These are phyloP conservation scores for Coccomyxa subellipsoidea DNA, from an alignment of 163 green algal genomes.

Conservation along the genomic window DNA sequence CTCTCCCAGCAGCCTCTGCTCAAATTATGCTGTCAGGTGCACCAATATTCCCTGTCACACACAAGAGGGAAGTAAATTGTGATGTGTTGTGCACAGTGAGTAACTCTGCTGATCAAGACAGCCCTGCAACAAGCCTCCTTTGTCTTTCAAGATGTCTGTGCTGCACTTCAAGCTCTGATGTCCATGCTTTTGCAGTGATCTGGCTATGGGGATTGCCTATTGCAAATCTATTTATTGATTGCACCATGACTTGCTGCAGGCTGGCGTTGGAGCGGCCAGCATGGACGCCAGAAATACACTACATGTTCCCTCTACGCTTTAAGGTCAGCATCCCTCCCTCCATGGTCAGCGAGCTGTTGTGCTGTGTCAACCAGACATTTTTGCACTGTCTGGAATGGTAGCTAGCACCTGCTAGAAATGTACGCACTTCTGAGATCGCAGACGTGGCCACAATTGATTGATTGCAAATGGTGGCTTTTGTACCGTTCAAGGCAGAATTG, in stretches of 20 bases:
- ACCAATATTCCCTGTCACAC: background rate
- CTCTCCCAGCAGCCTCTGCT: constrained; percentile 11
- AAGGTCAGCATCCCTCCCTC: background rate
- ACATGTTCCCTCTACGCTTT: constrained; percentile 15
- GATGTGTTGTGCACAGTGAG: no score
- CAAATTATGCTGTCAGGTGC: constrained; percentile 6
- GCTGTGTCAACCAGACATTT: background rate
- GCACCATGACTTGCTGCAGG: no score
- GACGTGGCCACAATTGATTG: no score
- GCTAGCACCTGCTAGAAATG: background rate
- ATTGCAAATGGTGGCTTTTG: no score
- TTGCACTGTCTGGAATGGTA: background rate
- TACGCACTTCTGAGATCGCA: no score
- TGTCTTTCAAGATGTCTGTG: background rate
- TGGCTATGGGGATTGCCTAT: no score
- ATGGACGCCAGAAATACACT: constrained; percentile 1
- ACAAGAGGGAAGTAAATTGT: background rate
- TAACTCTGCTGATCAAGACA: no score
- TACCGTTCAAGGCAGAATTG: no score
- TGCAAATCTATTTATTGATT: no score
- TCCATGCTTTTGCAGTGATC: no score
- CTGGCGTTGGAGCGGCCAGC: constrained; percentile 13
- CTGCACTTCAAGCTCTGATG: no score
- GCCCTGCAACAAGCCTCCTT: no score
- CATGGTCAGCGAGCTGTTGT: background rate